Conservation (phyloP, 768 basidiomycete genomes). For the Amanita jacksonii region DNA sequence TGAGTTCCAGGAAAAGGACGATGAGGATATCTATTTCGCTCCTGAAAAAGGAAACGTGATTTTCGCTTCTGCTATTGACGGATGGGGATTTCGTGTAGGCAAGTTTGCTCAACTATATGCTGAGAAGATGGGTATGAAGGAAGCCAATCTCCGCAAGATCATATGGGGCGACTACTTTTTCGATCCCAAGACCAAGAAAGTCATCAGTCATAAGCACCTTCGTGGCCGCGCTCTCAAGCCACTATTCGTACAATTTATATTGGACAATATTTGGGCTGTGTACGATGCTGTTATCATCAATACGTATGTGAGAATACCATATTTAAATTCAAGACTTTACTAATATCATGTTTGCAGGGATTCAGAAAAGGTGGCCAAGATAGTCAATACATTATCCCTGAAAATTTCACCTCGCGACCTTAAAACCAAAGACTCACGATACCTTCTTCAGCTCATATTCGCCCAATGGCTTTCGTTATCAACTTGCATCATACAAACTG, state of each 20-base stretch:
- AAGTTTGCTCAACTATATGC: slow-evolving; percentile 93
- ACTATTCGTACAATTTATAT: slow-evolving; percentile 92
- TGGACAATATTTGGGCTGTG: slow-evolving; percentile 96
- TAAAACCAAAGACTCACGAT: slow-evolving; percentile 81
- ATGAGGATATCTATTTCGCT: slow-evolving; percentile 95
- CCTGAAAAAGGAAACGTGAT: slow-evolving; percentile 94
- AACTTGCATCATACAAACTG: slow-evolving; percentile 82
- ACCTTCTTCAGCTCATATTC: slow-evolving; percentile 79
- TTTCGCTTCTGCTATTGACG: slow-evolving; percentile 92
- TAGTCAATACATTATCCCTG: slow-evolving; percentile 71
- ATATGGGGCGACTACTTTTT: slow-evolving; percentile 98
- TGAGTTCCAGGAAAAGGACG: slow-evolving; percentile 90
- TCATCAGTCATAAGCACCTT: slow-evolving; percentile 86
- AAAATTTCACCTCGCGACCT: slow-evolving; percentile 85
- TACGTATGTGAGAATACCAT: slow-evolving; percentile 53
- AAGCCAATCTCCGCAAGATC: slow-evolving; percentile 73
- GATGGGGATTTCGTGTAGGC: slow-evolving; percentile 93
- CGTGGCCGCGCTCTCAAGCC: slow-evolving; percentile 84
- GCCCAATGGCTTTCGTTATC: slow-evolving; percentile 96
- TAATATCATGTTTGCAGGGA: slow-evolving; percentile 45
- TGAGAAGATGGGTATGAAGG: slow-evolving; percentile 83
- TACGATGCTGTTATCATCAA: slow-evolving; percentile 86
- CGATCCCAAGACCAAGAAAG: slow-evolving; percentile 90
- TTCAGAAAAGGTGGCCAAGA: slow-evolving; percentile 81
- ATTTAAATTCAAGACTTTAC: neutral